Conservation (phyloP, 495 filamentous ascomycete genomes). For the Aspergillus taichungensis region DNA sequence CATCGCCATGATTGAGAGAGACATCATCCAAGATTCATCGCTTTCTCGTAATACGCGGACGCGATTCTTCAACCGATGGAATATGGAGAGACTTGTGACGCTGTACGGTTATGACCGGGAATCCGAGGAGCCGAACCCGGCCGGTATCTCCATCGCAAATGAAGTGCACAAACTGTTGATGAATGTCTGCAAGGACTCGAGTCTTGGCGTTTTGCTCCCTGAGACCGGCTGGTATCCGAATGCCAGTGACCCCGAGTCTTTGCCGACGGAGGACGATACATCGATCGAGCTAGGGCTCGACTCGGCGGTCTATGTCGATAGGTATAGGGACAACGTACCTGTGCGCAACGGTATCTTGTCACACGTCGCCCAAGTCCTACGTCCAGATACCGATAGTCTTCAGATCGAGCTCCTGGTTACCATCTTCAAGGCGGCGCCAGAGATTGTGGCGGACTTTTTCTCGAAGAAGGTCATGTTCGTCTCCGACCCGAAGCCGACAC, state of each 20-base stretch:
- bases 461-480: constrained; percentile 67
- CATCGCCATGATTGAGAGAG: constrained; percentile 51
- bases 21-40: constrained; percentile 60
- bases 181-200: constrained; percentile 60
- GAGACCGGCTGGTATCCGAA: constrained; percentile 66
- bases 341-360: constrained; percentile 68
- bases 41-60: constrained; percentile 63
- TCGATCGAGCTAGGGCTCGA: constrained; percentile 63
- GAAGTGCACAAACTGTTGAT: constrained; percentile 64
- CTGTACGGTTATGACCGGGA: constrained; percentile 57
- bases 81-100: constrained; percentile 59
- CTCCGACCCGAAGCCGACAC: constrained; percentile 82
- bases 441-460: constrained; percentile 81
- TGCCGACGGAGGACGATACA: constrained; percentile 32
- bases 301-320: constrained; percentile 55
- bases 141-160: constrained; percentile 40
- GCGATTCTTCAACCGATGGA: constrained; percentile 59
- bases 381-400: constrained; percentile 69
- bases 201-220: constrained; percentile 58
- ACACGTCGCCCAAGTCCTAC: constrained; percentile 66
- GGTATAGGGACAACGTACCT: constrained; percentile 53
- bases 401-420: constrained; percentile 73
- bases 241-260: constrained; percentile 48
- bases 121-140: constrained; percentile 26
- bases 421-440: constrained; percentile 74